Evolutionary conservation across 345 rosid species (phyloP).

Genomic region (Arabidopsis arenosa): DNA sequence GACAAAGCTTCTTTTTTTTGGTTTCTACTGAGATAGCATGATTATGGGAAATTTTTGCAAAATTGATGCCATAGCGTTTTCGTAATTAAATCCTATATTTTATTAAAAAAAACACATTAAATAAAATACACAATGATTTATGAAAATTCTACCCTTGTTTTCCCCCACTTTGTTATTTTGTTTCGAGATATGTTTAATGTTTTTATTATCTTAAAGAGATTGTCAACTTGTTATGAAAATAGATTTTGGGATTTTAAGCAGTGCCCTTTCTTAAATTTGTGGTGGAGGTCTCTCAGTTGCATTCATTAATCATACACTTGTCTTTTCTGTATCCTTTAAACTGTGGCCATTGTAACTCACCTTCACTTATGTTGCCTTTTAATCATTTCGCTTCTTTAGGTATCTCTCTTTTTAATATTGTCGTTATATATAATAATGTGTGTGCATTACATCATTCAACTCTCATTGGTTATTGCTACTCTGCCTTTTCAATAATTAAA

Average conservation of each 20-base stretch:
- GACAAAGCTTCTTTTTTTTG: background rate
- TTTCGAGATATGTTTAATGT: background rate
- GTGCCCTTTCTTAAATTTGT: constrained; percentile 9
- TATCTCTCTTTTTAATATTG: constrained; percentile 33
- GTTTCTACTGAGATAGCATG: background rate
- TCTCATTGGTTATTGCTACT: constrained; percentile 34
- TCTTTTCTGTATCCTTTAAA: constrained; percentile 41
- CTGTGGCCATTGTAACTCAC: constrained; percentile 46
- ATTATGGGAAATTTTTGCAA: background rate
- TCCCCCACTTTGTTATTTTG: background rate
- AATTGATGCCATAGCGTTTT: background rate
- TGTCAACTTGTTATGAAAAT: constrained; percentile 2
- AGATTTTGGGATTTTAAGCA: background rate
- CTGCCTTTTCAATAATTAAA: constrained; percentile 32
- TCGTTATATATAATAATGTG: constrained; percentile 24
- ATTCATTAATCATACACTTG: constrained; percentile 28
- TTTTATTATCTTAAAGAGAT: background rate
- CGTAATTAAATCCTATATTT: background rate
- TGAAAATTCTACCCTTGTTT: background rate
- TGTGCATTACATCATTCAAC: constrained; percentile 34
- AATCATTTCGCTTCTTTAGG: constrained; percentile 44
- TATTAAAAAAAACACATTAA: background rate
- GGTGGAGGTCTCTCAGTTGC: constrained; percentile 32
- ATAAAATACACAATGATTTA: background rate
- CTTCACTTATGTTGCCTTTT: constrained; percentile 42